phyloP scores from a whole-genome alignment of 202 grass and related monocot genomes.

The Panicum hallii region DNA sequence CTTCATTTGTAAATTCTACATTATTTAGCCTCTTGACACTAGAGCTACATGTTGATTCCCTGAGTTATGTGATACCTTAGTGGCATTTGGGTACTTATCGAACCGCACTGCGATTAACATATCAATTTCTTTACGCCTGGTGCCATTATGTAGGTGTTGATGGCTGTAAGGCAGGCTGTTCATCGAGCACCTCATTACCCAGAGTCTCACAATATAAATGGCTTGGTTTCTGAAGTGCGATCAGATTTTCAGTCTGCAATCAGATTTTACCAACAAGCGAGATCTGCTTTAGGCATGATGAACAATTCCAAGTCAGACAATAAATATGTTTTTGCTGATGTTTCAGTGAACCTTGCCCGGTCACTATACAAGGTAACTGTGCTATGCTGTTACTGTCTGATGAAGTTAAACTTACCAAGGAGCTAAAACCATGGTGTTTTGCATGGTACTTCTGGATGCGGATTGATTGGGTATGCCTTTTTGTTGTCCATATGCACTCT shows the following conservation, averaged over 20 bases:
- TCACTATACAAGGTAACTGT: constrained; percentile 79
- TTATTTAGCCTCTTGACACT: background rate
- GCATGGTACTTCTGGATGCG: constrained; percentile 35
- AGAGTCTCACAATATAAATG: constrained; percentile 89
- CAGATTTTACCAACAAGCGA: constrained; percentile 61
- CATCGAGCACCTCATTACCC: constrained; percentile 72
- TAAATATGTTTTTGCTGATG: constrained; percentile 54
- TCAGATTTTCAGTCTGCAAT: constrained; percentile 82
- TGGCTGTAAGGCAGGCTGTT: constrained; percentile 89
- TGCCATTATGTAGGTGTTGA: constrained; percentile 68
- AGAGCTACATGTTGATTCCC: constrained; percentile 25
- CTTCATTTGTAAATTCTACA: constrained; percentile 19
- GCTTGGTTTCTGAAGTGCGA: constrained; percentile 83
- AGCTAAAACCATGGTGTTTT: constrained; percentile 34
- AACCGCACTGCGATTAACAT: constrained; percentile 18
- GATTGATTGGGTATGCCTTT: constrained; percentile 2
- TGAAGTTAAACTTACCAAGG: constrained; percentile 14
- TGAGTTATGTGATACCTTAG: background rate
- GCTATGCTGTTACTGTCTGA: constrained; percentile 31
- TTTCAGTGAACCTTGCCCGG: constrained; percentile 91
- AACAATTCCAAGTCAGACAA: constrained; percentile 59
- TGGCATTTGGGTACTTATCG: constrained; percentile 3
- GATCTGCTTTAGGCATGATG: constrained; percentile 62
- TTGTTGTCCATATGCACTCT: constrained; percentile 29
- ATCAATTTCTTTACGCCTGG: constrained; percentile 24